phyloP scores from a whole-genome alignment of 352 stramenopile species.

The Blastocystis hominis region DNA sequence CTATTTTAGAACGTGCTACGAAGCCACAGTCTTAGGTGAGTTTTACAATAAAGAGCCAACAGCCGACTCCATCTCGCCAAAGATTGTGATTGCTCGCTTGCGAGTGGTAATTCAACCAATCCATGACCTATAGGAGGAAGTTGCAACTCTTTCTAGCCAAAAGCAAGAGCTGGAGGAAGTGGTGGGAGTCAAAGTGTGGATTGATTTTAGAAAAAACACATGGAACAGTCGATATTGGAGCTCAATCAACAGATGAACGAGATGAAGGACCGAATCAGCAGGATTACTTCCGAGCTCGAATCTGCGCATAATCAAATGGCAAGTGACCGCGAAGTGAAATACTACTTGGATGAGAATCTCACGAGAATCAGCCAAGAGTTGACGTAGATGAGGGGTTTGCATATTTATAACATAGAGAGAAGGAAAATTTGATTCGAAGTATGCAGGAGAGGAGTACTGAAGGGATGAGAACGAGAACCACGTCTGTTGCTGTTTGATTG shows the following conservation, averaged over 20 bases:
- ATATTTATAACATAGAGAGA: constrained; percentile 11
- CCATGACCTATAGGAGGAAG: not conserved
- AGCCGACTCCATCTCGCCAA: not conserved
- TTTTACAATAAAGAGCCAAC: not conserved
- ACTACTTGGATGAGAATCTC: constrained; percentile 44
- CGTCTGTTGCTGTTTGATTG: not conserved
- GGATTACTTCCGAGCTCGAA: not conserved
- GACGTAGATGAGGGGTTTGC: not conserved
- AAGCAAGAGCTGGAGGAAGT: not conserved
- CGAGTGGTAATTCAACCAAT: not conserved
- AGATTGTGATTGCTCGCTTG: not conserved
- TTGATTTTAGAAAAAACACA: not conserved
- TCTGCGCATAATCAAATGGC: constrained; percentile 44
- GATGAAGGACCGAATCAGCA: not conserved
- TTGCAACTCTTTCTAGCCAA: not conserved
- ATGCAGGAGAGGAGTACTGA: not conserved
- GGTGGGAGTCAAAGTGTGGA: not conserved
- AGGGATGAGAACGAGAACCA: not conserved
- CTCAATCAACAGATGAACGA: not conserved
- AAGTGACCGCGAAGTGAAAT: constrained; percentile 38
- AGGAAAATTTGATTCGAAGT: not conserved
- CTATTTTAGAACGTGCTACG: not conserved
- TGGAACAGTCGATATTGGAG: not conserved
- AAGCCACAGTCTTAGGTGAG: not conserved
- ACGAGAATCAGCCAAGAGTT: not conserved